Percentiles rank a stretch among this genome's conserved stretches.
These are phyloP conservation scores for Syzygium aqueum DNA, from an alignment of 345 rosid genomes.

Conservation along the genomic window DNA sequence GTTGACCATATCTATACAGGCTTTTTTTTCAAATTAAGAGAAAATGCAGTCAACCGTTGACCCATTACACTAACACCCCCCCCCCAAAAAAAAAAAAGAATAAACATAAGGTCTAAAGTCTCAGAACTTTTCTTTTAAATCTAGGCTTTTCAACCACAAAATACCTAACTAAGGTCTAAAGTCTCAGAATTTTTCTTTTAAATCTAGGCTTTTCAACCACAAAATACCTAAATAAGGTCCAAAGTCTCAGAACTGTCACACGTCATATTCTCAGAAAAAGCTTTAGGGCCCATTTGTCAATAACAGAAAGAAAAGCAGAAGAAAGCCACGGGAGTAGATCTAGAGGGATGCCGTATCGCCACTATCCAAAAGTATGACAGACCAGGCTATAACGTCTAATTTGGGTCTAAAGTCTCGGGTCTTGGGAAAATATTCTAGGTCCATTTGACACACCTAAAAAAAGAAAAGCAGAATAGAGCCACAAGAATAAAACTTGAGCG, in stretches of 20 bases:
- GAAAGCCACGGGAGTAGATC: neutral
- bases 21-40: neutral
- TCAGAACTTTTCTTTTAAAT: neutral
- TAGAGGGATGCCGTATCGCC: neutral
- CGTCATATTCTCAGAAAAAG: neutral
- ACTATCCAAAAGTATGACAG: neutral
- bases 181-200: neutral
- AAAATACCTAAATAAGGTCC: neutral
- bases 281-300: neutral
- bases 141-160: neutral
- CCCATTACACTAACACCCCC: neutral
- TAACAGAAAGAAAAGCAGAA: neutral
- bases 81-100: neutral
- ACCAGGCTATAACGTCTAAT: neutral
- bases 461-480: neutral
- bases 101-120: neutral
- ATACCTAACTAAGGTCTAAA: neutral
- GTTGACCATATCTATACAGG: neutral
- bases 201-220: neutral
- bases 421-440: neutral
- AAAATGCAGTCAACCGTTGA: neutral
- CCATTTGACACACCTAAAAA: neutral
- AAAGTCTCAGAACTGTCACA: neutral
- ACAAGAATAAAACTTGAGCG: neutral
- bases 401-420: neutral